phyloP scores from a whole-genome alignment of 2,329 filamentous ascomycete species.

The Penicillium paneum region DNA sequence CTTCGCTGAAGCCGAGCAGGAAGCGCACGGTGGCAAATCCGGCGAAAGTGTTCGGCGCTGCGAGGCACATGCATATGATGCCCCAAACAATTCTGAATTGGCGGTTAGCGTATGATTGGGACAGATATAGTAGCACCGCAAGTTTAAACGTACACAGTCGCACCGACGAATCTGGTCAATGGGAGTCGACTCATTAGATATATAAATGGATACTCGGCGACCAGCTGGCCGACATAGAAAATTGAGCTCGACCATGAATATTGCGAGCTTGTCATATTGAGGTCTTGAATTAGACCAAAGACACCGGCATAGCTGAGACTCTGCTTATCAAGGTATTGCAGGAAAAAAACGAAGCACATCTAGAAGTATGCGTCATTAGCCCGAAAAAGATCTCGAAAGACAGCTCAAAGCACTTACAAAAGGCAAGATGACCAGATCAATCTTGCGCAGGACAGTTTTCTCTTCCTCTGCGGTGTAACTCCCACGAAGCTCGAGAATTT shows the following conservation, averaged over 20 bases:
- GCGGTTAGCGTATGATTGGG: not conserved
- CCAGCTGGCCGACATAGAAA: conserved; percentile 42
- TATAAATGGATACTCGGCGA: conserved; percentile 51
- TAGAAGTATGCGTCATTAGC: conserved; percentile 10
- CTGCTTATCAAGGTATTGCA: conserved; percentile 47
- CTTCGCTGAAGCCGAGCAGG: conserved; percentile 47
- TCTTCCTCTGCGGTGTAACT: conserved; percentile 15
- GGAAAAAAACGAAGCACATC: conserved; percentile 46
- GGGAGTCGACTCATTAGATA: conserved; percentile 52
- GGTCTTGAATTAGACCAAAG: conserved; percentile 46
- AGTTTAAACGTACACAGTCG: conserved; percentile 40
- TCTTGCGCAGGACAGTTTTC: conserved; percentile 18
- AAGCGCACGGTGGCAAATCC: conserved; percentile 43
- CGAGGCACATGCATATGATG: conserved; percentile 45
- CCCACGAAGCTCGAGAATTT: conserved; percentile 6
- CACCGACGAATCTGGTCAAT: conserved; percentile 51
- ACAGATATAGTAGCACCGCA: not conserved
- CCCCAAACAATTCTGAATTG: conserved; percentile 44
- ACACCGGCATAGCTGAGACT: conserved; percentile 49
- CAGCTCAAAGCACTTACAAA: conserved; percentile 11
- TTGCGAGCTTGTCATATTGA: conserved; percentile 45
- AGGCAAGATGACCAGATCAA: conserved; percentile 20
- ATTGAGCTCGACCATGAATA: conserved; percentile 49
- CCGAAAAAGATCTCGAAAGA: not conserved
- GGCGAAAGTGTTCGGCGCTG: conserved; percentile 41